Percentiles rank a stretch among this genome's conserved stretches.
phyloP scores from a whole-genome alignment of 164 flowering plant genomes.

The Annona cherimola region DNA sequence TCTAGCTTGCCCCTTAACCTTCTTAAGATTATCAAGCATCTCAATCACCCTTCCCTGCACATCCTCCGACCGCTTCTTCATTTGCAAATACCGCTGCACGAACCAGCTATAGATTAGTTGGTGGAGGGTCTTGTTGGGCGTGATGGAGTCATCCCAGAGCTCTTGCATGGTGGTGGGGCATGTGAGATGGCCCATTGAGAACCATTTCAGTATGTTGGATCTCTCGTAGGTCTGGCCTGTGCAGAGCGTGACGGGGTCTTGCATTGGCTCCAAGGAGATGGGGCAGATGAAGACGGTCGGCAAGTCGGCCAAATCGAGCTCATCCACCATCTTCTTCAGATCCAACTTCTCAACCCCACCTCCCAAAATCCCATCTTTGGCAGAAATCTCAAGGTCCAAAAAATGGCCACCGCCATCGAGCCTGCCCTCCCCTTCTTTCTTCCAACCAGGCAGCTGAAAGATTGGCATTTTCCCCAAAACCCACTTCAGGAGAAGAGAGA shows the following conservation, averaged over 20 bases:
- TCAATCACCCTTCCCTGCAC: slow-evolving; percentile 72
- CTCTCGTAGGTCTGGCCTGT: slow-evolving; percentile 80
- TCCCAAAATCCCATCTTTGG: slow-evolving; percentile 50
- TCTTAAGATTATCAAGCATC: slow-evolving; percentile 62
- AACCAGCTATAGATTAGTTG: slow-evolving; percentile 63
- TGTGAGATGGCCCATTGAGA: slow-evolving; percentile 53
- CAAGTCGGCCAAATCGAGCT: slow-evolving; percentile 41
- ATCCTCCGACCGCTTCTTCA: slow-evolving; percentile 80
- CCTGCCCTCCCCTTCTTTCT: slow-evolving; percentile 26
- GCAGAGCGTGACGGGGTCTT: slow-evolving; percentile 69
- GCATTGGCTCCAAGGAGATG: slow-evolving; percentile 78
- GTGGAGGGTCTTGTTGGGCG: slow-evolving; percentile 55
- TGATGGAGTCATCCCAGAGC: slow-evolving; percentile 49
- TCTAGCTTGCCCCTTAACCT: slow-evolving; percentile 77
- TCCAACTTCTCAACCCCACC: slow-evolving; percentile 37
- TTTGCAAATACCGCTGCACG: slow-evolving; percentile 52
- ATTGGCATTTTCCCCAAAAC: slow-evolving; percentile 34
- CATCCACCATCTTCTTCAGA: slow-evolving; percentile 49
- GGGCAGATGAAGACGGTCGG: slow-evolving; percentile 78
- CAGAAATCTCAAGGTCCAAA: slow-evolving; percentile 48
- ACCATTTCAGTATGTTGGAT: slow-evolving; percentile 67
- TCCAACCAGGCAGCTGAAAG: slow-evolving; percentile 28
- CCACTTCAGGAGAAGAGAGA: slow-evolving; percentile 4
- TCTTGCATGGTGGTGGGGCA: slow-evolving; percentile 78
- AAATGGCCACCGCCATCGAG: slow-evolving; percentile 41